Percentiles rank a stretch among this genome's conserved stretches.
Conservation (phyloP, 805 yeast genomes). For the Starmerella scarabaei region DNA sequence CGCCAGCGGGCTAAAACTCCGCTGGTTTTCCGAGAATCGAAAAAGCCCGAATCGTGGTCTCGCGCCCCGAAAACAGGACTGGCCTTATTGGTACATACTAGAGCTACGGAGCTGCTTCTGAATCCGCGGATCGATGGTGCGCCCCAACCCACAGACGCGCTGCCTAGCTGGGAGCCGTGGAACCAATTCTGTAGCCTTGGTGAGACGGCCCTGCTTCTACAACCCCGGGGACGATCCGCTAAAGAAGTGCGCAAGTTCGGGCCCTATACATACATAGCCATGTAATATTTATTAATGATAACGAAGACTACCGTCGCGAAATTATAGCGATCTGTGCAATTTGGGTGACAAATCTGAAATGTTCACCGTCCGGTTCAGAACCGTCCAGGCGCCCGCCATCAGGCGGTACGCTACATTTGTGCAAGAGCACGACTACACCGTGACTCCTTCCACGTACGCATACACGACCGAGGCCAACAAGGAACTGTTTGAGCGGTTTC, state of each 20-base stretch:
- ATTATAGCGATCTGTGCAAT: neutral
- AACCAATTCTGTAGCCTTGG: too few relatives aligned
- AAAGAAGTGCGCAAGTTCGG: too few relatives aligned
- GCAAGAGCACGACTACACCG: constrained; percentile 27
- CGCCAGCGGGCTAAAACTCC: neutral
- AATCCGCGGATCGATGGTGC: too few relatives aligned
- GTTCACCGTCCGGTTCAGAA: neutral
- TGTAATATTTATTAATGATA: neutral
- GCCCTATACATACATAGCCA: too few relatives aligned
- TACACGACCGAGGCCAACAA: constrained; percentile 27
- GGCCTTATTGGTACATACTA: neutral
- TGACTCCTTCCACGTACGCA: constrained; percentile 27
- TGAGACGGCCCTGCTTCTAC: too few relatives aligned
- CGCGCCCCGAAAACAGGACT: neutral
- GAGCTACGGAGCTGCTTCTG: neutral
- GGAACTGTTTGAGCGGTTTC: constrained; percentile 33
- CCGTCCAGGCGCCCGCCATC: too few relatives aligned
- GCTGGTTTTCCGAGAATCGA: neutral
- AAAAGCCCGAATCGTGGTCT: neutral
- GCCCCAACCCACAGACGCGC: too few relatives aligned
- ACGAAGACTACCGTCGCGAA: neutral
- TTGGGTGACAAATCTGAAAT: neutral
- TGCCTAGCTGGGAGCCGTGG: too few relatives aligned
- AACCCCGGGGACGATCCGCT: too few relatives aligned
- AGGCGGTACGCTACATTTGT: constrained; percentile 7